Base-by-base conservation (phyloP, 2,329 filamentous ascomycete species). In the Fusarium ramigenum region DNA sequence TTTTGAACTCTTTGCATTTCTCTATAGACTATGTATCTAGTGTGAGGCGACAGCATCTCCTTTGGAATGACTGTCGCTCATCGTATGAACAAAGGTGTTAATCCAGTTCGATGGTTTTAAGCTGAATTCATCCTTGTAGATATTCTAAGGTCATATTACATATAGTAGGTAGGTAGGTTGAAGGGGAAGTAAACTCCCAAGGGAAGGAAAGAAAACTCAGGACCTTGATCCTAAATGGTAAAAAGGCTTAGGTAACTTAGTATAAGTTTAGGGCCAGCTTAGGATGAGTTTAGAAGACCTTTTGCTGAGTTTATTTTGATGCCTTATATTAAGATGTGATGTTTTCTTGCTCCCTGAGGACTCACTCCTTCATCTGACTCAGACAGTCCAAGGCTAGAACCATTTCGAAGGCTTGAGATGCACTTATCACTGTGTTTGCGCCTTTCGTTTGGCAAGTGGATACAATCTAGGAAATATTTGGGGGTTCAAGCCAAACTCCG, bases 371-470 rank as follows among this genome's bases (percentile, higher is more conserved):
- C 16, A 16, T 60, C 44, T 46, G 28, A 66, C 34, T 52, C 62
- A 30, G 52, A 25, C 19, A 52, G n/a, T 28, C 28, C 28, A 25
- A 37, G 25, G 43, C 37, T 50, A 53, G 63, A 68, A 68, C 37
- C 44, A 19, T 23, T 54, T 68, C 57, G 49, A 63, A 68, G 37
- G 23, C 34, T 53, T 62, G 36, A 50, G 42, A 63, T 56, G 42
- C 44, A 54, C 23, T 47, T 25, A 6, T 43, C 52, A 30, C 40
- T 28, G 7, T 10, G 52, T 63, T 47, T 36, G 37, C 63, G 65
- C 56, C 63, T 63, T 56, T 56, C 25, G 42, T 32, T 49, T 68
- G 57, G 50, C 56, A 63, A 68, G 65, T 68, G 65, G 65, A 63
- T 62, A 62, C 36, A 52, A 18, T 39, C 23, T 19, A 28, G 42